These are phyloP conservation scores for Macadamia integrifolia DNA, from an alignment of 164 flowering plant genomes.

Conservation along the genomic window DNA sequence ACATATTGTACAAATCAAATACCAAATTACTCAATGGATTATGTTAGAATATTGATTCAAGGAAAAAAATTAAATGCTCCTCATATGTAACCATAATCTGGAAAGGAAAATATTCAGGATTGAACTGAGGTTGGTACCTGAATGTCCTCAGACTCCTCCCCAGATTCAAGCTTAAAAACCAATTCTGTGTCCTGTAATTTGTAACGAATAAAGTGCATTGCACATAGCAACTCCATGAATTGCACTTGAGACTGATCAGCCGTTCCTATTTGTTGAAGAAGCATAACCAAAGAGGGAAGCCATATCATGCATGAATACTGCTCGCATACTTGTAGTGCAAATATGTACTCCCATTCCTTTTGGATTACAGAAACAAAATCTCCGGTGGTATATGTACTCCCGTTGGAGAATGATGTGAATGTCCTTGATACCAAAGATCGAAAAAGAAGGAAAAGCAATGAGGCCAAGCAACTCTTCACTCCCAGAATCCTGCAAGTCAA, in stretches of 20 bases:
- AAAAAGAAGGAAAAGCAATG: constrained; percentile 67
- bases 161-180: constrained; percentile 44
- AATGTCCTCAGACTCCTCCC: constrained; percentile 41
- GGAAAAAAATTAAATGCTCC: too few species aligned
- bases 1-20: too few species aligned
- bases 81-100: too few species aligned
- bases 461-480: constrained; percentile 50
- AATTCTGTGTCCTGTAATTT: constrained; percentile 76
- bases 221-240: constrained; percentile 33
- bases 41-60: background rate
- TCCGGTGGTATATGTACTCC: constrained; percentile 8
- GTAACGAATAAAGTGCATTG: constrained; percentile 43
- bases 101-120: too few species aligned
- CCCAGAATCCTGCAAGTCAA: constrained; percentile 61
- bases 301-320: constrained; percentile 76
- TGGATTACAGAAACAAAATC: constrained; percentile 13
- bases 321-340: constrained; percentile 58
- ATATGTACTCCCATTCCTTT: constrained; percentile 69
- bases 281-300: constrained; percentile 72
- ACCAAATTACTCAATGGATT: background rate
- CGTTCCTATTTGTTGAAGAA: constrained; percentile 39
- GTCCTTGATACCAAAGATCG: constrained; percentile 52
- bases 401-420: constrained; percentile 16
- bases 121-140: constrained; percentile 41
- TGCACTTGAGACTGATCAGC: constrained; percentile 23